Evolutionary conservation across 805 yeast genomes (phyloP).

Genomic region (Candida xiaguanensis): DNA sequence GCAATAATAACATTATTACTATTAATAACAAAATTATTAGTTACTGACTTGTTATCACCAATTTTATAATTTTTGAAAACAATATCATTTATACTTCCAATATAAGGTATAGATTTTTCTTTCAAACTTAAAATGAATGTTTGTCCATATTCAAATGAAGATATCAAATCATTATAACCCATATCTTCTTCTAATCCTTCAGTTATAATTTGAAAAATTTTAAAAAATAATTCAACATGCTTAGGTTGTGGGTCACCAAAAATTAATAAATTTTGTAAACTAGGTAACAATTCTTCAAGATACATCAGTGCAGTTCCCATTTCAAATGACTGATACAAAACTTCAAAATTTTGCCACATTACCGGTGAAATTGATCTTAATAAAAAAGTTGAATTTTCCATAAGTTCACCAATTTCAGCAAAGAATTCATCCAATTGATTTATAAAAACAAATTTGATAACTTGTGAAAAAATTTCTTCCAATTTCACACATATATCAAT

Average conservation of each 20-base stretch:
- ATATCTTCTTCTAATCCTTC: slow-evolving; percentile 16
- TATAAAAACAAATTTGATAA: slow-evolving; percentile 61
- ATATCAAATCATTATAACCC: slow-evolving; percentile 53
- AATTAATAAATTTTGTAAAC: slow-evolving; percentile 70
- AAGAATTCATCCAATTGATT: slow-evolving; percentile 69
- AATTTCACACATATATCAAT: slow-evolving; percentile 58
- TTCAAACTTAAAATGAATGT: slow-evolving; percentile 59
- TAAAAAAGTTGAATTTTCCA: slow-evolving; percentile 45
- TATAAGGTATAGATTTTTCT: slow-evolving; percentile 36
- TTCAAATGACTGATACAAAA: slow-evolving; percentile 31
- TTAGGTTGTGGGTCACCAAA: slow-evolving; percentile 40
- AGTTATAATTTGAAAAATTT: slow-evolving; percentile 35
- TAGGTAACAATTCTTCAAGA: slow-evolving; percentile 71
- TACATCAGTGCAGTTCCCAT: slow-evolving; percentile 53
- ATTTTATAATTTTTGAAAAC: slow-evolving; percentile 17
- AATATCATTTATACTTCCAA: slow-evolving; percentile 46
- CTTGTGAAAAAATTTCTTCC: slow-evolving; percentile 67
- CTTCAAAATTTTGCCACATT: slow-evolving; percentile 71
- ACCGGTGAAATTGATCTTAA: slow-evolving; percentile 47
- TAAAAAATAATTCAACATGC: slow-evolving; percentile 33
- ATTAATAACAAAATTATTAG: slow-evolving; percentile 41
- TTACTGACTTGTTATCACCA: slow-evolving; percentile 23
- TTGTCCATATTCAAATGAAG: slow-evolving; percentile 62
- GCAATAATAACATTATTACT: slow-evolving; percentile 63
- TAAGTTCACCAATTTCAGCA: slow-evolving; percentile 70